Percentiles rank a stretch among this genome's conserved stretches.
Evolutionary conservation across 139 green algal species (phyloP).

Genomic region (Micractinium conductrix): DNA sequence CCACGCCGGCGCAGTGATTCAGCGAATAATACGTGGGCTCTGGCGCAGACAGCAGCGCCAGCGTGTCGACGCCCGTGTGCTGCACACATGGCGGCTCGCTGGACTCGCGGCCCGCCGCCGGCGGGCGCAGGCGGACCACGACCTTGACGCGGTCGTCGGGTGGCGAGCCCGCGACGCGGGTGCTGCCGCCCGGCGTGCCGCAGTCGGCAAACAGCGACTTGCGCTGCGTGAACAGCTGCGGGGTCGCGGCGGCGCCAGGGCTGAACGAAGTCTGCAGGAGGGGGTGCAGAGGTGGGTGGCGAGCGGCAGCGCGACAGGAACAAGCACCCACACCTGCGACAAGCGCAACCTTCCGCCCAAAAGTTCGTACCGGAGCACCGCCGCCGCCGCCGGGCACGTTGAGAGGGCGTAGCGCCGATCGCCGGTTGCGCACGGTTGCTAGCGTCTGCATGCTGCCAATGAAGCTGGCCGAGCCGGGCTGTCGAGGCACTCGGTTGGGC

Average conservation of each 20-base stretch:
- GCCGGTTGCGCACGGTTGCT: too few species aligned
- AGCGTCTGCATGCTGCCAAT: too few species aligned
- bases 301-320: too few species aligned
- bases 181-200: not conserved
- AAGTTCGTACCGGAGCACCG: too few species aligned
- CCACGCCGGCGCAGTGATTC: constrained; percentile 58
- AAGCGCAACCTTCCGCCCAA: too few species aligned
- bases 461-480: too few species aligned
- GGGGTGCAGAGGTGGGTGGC: not conserved
- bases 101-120: constrained; percentile 33
- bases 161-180: not conserved
- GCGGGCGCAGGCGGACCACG: constrained; percentile 59
- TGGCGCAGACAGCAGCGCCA: constrained; percentile 19
- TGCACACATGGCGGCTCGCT: constrained; percentile 42
- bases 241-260: constrained; percentile 1
- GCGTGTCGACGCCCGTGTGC: constrained; percentile 15
- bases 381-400: too few species aligned
- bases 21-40: constrained; percentile 59
- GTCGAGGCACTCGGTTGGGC: too few species aligned
- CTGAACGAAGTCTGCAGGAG: not conserved
- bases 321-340: too few species aligned
- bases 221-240: constrained; percentile 27
- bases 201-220: not conserved
- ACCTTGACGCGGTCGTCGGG: constrained; percentile 38
- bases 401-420: too few species aligned